These are phyloP conservation scores for Hylodesmum podocarpum DNA, from an alignment of 306 rosid genomes.

Conservation along the genomic window DNA sequence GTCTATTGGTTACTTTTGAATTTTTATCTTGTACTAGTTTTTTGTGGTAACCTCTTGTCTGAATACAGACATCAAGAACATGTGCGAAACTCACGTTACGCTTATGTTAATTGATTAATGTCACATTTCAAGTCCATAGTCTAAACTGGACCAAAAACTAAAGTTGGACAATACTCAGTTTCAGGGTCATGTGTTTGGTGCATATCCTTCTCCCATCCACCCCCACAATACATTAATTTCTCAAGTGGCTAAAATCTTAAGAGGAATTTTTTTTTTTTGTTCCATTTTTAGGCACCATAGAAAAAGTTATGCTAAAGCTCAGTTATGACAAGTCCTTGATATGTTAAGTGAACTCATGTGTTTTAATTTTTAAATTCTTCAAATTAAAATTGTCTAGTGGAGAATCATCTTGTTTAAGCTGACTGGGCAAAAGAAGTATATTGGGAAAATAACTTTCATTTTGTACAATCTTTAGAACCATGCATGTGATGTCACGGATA, in stretches of 20 bases:
- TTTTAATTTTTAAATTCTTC: no score
- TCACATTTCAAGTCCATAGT: not conserved
- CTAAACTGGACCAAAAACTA: not conserved
- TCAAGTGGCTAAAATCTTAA: not conserved
- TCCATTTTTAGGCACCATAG: not conserved
- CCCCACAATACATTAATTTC: not conserved
- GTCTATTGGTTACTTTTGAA: not conserved
- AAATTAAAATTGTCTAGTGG: not conserved
- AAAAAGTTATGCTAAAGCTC: no score
- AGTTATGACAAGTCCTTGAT: not conserved
- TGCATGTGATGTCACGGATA: slow-evolving; percentile 13
- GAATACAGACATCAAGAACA: slow-evolving; percentile 11
- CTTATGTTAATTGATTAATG: not conserved
- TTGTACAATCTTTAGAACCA: not conserved
- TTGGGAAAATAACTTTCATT: not conserved
- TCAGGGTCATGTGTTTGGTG: no score
- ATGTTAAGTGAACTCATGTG: not conserved
- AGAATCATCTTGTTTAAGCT: not conserved
- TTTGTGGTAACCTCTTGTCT: not conserved
- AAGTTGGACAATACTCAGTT: no score
- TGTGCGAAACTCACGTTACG: slow-evolving; percentile 7
- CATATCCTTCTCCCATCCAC: no score
- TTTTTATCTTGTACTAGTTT: not conserved
- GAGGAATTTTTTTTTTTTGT: not conserved
- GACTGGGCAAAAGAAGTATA: slow-evolving; percentile 2